Conservation (phyloP, 2,329 filamentous ascomycete species). For the Nectriaceae sp. region DNA sequence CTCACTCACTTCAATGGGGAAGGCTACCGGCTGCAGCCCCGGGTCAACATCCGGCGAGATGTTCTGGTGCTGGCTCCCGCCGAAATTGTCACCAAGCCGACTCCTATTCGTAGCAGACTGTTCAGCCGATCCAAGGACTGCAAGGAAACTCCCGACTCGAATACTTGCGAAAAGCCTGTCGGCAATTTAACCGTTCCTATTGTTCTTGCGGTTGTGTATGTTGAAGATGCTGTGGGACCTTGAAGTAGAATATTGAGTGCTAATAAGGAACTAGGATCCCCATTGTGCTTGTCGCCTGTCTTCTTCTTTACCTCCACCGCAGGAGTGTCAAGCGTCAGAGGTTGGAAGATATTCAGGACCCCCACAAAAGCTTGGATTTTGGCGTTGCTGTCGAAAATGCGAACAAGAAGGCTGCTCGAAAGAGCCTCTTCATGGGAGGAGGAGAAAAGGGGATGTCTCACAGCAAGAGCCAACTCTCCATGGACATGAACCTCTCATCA, state of each 20-base stretch:
- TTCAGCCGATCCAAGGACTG: constrained; percentile 21
- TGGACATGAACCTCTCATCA: constrained; percentile 75
- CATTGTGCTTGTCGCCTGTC: constrained; percentile 63
- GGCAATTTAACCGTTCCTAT: constrained; percentile 64
- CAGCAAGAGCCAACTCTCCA: constrained; percentile 59
- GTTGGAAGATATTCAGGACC: constrained; percentile 80
- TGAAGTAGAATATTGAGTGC: constrained; percentile 2
- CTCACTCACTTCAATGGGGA: constrained; percentile 14
- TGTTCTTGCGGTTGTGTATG: constrained; percentile 70
- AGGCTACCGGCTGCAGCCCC: constrained; percentile 28
- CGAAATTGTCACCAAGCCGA: constrained; percentile 9
- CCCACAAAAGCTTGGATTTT: constrained; percentile 90
- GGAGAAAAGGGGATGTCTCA: constrained; percentile 53
- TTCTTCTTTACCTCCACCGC: constrained; percentile 77
- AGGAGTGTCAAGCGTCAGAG: constrained; percentile 71
- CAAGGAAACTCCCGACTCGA: constrained; percentile 21
- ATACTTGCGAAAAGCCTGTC: constrained; percentile 62
- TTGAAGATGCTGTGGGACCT: constrained; percentile 22
- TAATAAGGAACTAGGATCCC: constrained; percentile 64
- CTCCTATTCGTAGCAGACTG: constrained; percentile 19
- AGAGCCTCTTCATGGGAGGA: constrained; percentile 42
- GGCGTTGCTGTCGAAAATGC: constrained; percentile 65
- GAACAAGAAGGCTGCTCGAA: constrained; percentile 34
- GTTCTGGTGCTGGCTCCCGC: constrained; percentile 5
- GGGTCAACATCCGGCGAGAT: constrained; percentile 26